Base-by-base conservation (phyloP, 371 early-diverging fungal genomes). In the Capillidium heterosporum region DNA sequence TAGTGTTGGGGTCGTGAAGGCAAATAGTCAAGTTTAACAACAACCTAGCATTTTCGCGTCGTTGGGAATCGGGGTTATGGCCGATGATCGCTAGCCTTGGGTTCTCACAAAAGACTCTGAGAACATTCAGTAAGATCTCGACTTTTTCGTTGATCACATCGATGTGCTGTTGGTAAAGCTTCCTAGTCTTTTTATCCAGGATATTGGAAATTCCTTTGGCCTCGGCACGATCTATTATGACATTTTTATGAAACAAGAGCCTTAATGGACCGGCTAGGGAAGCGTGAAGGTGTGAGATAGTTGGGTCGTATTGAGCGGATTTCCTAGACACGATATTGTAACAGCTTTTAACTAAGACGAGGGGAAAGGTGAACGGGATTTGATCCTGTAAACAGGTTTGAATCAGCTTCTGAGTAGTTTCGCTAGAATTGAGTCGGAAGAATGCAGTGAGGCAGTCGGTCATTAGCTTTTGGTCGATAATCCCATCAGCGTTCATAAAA, bases 261-360 rank as follows among this genome's bases (percentile, higher is more conserved):
- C 87, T 67, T n/a, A 88, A 63, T 1, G 80, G 84, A 13, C 67
- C 69, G 2, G 82, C 82, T 29, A 90, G 47, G 26, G 77, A 71
- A 2, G 79, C 73, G 60, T 84, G 82, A 2, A 87, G 65, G 1
- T 64, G 63, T 7, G 81, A 74, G 3, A 85, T 70, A 0, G 77
- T 69, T 8, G 87, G 85, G 57, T 84, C 85, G 85, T 84, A 85
- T 1, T 85, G 80, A 13, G 84, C 59, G 39, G 69, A 64, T 35
- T 72, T 73, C 60, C 87, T 85, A 1, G 72, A 72, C 10, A 84
- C 81, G 54, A 90, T 71, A 15, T 72, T 73, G 53, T 78, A 77
- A 60, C 84, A 85, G 13, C 80, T 80, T 57, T 80, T 84, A 26
- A 85, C 84, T 24, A 88, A 62, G 29, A 86, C 82, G 11, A 86